A percentile compares a stretch with the other conserved stretches of the same genome.
Conservation (phyloP, 2,329 filamentous ascomycete species). For the Fusarium sp. region DNA sequence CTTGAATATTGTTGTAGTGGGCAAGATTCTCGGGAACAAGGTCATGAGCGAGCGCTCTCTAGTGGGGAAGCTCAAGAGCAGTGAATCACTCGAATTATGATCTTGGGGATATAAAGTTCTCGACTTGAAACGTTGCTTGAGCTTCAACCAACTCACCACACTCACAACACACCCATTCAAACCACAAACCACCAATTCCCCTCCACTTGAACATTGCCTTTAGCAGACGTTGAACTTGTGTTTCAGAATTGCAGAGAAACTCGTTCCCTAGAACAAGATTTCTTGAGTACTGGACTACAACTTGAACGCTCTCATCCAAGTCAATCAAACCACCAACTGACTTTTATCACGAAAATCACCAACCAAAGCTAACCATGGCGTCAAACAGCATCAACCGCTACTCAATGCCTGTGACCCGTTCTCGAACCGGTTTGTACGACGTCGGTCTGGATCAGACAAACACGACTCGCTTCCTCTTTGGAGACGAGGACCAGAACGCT, state of each 20-base stretch:
- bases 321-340: neutral
- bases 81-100: conserved; percentile 29
- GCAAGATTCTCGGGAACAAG: neutral
- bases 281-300: conserved; percentile 1
- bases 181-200: neutral
- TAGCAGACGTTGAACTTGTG: neutral
- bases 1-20: neutral
- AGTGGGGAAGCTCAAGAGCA: conserved; percentile 17
- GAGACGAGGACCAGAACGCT: conserved; percentile 75
- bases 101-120: conserved; percentile 24
- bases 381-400: conserved; percentile 80
- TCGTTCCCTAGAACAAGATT: neutral
- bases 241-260: neutral
- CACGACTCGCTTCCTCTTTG: conserved; percentile 86
- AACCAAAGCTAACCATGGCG: conserved; percentile 37
- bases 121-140: neutral
- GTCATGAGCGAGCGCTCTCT: conserved; percentile 1
- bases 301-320: conserved; percentile 3
- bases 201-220: neutral
- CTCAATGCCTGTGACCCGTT: conserved; percentile 87
- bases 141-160: neutral
- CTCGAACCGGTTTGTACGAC: conserved; percentile 74
- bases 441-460: conserved; percentile 83
- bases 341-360: neutral
- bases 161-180: conserved; percentile 5